Evolutionary conservation across 305 asterid genomes (phyloP).

Genomic region (Fraxinus nigra): DNA sequence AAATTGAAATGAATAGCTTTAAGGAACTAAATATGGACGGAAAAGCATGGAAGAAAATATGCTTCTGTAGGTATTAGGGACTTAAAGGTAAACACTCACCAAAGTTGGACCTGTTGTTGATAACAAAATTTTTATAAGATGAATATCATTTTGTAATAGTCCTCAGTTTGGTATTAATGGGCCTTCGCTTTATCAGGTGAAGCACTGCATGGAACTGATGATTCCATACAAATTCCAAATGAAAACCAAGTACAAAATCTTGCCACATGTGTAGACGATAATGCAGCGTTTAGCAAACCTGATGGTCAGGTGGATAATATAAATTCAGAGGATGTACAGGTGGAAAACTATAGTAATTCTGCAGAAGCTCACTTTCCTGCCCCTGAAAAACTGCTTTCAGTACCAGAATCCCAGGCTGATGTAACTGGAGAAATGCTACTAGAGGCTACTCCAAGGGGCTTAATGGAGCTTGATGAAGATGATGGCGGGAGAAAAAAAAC

Average conservation of each 20-base stretch:
- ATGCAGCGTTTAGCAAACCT: conserved; percentile 33
- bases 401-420: conserved; percentile 49
- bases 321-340: conserved; percentile 27
- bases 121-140: background rate
- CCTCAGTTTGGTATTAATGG: conserved; percentile 23
- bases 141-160: background rate
- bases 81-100: background rate
- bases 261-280: conserved; percentile 35
- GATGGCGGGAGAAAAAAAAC: conserved; percentile 61
- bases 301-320: conserved; percentile 38
- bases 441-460: conserved; percentile 53
- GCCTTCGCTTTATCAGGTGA: conserved; percentile 42
- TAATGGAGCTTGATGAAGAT: conserved; percentile 47
- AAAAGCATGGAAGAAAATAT: conserved; percentile 2
- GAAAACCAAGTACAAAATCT: conserved; percentile 36
- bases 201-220: conserved; percentile 28
- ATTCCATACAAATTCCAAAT: conserved; percentile 32
- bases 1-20: background rate
- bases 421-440: conserved; percentile 41
- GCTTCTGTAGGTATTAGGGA: conserved; percentile 5
- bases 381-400: conserved; percentile 74
- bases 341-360: conserved; percentile 31
- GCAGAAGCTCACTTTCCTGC: conserved; percentile 50
- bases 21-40: conserved; percentile 7
- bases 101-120: background rate